Percentiles rank a stretch among this genome's conserved stretches.
Conservation (phyloP, 305 asterid genomes). For the Rubia tinctorum region DNA sequence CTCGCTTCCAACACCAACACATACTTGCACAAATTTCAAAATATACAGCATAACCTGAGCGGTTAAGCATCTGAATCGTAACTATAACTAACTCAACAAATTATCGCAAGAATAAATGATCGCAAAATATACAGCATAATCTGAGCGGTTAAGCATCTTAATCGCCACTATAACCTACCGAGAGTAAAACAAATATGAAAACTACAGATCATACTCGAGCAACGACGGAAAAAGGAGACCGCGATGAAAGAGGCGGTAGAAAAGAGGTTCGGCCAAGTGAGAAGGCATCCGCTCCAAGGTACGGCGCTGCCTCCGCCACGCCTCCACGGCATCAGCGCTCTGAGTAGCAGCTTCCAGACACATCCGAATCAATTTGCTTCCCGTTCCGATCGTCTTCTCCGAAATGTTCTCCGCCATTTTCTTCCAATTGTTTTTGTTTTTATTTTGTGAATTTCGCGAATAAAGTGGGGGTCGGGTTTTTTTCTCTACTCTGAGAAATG, state of each 20-base stretch:
- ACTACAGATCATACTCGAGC: conserved; percentile 51
- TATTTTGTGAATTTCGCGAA: background rate
- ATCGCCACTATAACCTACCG: background rate
- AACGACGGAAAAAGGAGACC: conserved; percentile 80
- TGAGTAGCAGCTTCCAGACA: conserved; percentile 78
- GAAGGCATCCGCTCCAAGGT: conserved; percentile 76
- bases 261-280: conserved; percentile 69
- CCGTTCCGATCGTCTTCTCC: conserved; percentile 22
- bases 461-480: background rate
- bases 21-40: background rate
- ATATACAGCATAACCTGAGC: background rate
- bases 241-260: conserved; percentile 66
- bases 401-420: conserved; percentile 11
- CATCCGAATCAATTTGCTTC: conserved; percentile 53
- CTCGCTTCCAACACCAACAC: background rate
- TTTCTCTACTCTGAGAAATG: too few relatives aligned
- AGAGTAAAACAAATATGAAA: background rate
- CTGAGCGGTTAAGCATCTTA: background rate
- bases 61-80: background rate
- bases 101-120: background rate
- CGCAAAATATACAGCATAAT: background rate
- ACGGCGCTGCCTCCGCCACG: conserved; percentile 93
- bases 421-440: background rate
- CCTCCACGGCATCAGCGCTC: conserved; percentile 57
- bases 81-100: background rate